Evolutionary conservation across 768 basidiomycete species (phyloP).

Genomic region (Tricholomella constricta): DNA sequence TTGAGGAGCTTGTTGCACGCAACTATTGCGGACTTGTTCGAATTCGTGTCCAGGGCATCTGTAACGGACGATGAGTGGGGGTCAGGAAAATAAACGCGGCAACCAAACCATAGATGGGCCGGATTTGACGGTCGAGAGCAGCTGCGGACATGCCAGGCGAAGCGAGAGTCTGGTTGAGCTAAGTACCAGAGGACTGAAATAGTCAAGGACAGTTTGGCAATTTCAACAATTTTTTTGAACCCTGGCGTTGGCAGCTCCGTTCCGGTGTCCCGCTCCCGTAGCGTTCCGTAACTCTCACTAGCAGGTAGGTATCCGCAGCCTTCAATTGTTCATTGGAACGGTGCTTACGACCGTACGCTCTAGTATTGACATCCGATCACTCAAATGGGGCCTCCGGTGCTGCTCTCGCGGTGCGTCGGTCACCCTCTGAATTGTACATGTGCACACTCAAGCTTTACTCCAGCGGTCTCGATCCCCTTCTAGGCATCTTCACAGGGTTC

Average conservation of each 20-base stretch:
- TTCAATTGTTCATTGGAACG: not conserved
- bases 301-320: constrained; percentile 2
- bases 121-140: constrained; percentile 80
- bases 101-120: constrained; percentile 77
- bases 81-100: constrained; percentile 6
- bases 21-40: constrained; percentile 84
- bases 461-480: constrained; percentile 68
- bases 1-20: constrained; percentile 87
- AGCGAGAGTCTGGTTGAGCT: not conserved
- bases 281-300: constrained; percentile 6
- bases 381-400: constrained; percentile 44
- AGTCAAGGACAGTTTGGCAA: not conserved
- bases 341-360: not conserved
- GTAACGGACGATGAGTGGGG: constrained; percentile 7
- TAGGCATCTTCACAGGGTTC: constrained; percentile 78
- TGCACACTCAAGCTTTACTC: constrained; percentile 2
- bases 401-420: constrained; percentile 52
- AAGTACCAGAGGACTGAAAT: not conserved
- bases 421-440: not conserved
- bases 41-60: constrained; percentile 87
- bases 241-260: constrained; percentile 1
- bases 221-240: constrained; percentile 9
- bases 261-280: constrained; percentile 16
- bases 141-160: constrained; percentile 43
- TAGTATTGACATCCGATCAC: not conserved